Evolutionary conservation across 495 filamentous ascomycete species (phyloP), one percentile per base, ranked within the genome.

Genomic region (Hypoxylon perforatum): DNA sequence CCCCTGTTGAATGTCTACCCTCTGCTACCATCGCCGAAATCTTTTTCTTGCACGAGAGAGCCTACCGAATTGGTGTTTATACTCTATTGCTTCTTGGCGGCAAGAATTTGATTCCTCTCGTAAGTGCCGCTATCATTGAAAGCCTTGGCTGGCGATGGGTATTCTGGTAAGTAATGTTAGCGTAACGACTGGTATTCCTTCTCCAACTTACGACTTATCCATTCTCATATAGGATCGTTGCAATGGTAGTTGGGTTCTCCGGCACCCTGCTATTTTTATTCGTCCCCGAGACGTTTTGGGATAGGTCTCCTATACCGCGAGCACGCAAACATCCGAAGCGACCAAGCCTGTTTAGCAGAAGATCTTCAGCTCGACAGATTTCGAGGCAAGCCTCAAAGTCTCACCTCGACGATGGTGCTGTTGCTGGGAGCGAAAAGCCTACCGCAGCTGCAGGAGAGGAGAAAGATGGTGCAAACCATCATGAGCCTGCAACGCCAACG

Each of bases 241-340:
- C 95, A 5, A 92, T 96, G 1, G 76, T 97, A 23, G 93, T 94
- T 35, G 93, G 86, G 0, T 86, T 90, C 52, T 91, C 90, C 63
- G 84, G 90, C 41, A 70, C 84, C 8, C 76, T 96, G 1, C 80
- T 97, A 1, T 97, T 97, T 69, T 81, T 99, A 57, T 97, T 97
- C 69, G 91, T 96, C 5, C 95, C 95, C 0, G 95, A 99, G 77
- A 97, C 94, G 0, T 97, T 97, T 70, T 97, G 95, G 95, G 93
- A 97, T 71, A 85, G 95, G 18, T 89, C 89, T 2, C 94, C 94
- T 2, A 80, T 84, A 41, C 91, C 69, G 3, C 86, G 85, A 62
- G 76, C 76, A 53, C 77, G 75, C 11, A 72, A 70, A 57, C 58
- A 69, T 49, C 55, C 63, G 17, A 75, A 63, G 8, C 73, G 77